Conservation (phyloP, 1,139 yeast genomes). For the Pichia sp. region DNA sequence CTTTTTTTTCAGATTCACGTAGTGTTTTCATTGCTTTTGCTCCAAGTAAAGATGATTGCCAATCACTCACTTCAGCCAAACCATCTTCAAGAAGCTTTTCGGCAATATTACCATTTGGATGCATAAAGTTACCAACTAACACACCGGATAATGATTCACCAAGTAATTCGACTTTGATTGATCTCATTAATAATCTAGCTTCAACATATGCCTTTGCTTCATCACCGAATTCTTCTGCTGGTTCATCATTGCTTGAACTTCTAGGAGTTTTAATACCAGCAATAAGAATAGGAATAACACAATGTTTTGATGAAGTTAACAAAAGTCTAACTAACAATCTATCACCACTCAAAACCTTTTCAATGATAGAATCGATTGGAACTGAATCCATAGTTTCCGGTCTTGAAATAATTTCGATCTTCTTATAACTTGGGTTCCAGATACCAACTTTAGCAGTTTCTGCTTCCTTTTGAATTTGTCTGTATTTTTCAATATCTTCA, state of each 20-base stretch:
- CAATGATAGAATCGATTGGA: constrained; percentile 57
- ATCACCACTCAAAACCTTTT: constrained; percentile 74
- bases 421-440: constrained; percentile 39
- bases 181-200: constrained; percentile 57
- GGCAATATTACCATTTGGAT: constrained; percentile 74
- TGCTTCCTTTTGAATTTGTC: constrained; percentile 46
- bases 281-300: constrained; percentile 51
- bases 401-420: constrained; percentile 30
- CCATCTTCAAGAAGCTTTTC: constrained; percentile 64
- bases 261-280: constrained; percentile 75
- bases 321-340: constrained; percentile 56
- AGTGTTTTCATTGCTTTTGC: constrained; percentile 53
- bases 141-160: constrained; percentile 60
- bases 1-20: constrained; percentile 61
- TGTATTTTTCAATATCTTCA: constrained; percentile 35
- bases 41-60: constrained; percentile 76
- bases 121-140: constrained; percentile 51
- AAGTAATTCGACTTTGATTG: constrained; percentile 50
- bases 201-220: constrained; percentile 64
- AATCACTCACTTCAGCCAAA: constrained; percentile 67
- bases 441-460: constrained; percentile 43
- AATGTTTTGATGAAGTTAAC: constrained; percentile 37
- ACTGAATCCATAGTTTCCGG: constrained; percentile 35
- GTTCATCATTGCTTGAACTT: constrained; percentile 40
- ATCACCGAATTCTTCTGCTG: constrained; percentile 49